phyloP scores from a whole-genome alignment of 768 basidiomycete genomes.

The Calocera cornea region DNA sequence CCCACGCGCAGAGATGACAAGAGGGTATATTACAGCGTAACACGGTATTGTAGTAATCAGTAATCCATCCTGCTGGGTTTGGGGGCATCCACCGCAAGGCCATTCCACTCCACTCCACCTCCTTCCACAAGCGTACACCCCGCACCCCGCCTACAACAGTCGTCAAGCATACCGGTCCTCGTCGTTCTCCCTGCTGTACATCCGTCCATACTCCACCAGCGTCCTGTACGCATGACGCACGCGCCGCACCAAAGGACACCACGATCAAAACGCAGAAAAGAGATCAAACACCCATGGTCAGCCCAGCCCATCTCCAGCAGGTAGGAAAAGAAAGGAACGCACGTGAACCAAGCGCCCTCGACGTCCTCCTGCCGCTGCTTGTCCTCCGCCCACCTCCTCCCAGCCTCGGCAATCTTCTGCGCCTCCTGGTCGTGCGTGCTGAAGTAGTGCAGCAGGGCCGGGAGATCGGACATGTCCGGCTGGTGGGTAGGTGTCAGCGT shows the following conservation, averaged over 20 bases:
- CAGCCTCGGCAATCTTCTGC: not conserved
- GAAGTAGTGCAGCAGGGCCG: not conserved
- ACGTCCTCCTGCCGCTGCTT: not conserved
- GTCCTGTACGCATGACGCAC: too few relatives aligned
- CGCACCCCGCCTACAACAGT: not conserved
- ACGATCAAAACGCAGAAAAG: not conserved
- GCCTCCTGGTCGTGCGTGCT: not conserved
- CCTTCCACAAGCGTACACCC: not conserved
- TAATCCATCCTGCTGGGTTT: too few relatives aligned
- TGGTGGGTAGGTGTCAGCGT: too few relatives aligned
- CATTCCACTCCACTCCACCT: not conserved
- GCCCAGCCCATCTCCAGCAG: not conserved
- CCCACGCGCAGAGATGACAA: too few relatives aligned
- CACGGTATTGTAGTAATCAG: too few relatives aligned
- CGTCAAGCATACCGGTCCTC: not conserved
- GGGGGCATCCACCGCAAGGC: too few relatives aligned
- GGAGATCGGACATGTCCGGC: not conserved
- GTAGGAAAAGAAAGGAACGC: not conserved
- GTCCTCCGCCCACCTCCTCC: not conserved
- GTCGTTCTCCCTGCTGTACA: not conserved
- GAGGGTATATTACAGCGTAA: too few relatives aligned
- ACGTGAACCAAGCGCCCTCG: conserved; percentile 1
- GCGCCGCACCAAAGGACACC: not conserved
- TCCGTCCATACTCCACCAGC: not conserved
- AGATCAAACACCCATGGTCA: not conserved